Conservation (phyloP, 2,329 filamentous ascomycete genomes). For the Diaporthe sp. region DNA sequence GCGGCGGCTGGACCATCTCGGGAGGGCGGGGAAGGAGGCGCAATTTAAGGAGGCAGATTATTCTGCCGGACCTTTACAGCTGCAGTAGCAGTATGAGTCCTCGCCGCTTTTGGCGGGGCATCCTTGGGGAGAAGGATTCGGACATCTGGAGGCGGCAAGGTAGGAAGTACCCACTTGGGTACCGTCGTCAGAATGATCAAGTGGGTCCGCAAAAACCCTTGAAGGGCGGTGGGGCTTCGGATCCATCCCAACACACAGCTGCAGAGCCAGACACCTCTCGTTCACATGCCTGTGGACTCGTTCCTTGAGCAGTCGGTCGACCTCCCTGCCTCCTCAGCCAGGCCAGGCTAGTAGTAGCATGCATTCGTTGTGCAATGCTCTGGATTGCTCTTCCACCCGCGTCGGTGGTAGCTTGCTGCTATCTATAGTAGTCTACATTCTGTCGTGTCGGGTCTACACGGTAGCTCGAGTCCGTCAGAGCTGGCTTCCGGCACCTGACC, state of each 20-base stretch:
- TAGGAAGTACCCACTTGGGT: slow-evolving; percentile 19
- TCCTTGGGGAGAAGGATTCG: slow-evolving; percentile 13
- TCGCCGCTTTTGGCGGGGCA: slow-evolving; percentile 37
- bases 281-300: slow-evolving; percentile 30
- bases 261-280: neutral
- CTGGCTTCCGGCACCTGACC: neutral
- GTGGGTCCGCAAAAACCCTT: slow-evolving; percentile 28
- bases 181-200: slow-evolving; percentile 27
- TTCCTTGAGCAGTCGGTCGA: neutral
- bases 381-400: neutral
- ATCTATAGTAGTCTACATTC: neutral
- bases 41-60: slow-evolving; percentile 4
- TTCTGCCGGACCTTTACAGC: slow-evolving; percentile 17
- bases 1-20: neutral
- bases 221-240: slow-evolving; percentile 14
- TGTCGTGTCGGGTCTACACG: neutral
- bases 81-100: neutral
- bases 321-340: neutral
- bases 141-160: slow-evolving; percentile 10
- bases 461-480: neutral
- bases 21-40: neutral
- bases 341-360: neutral
- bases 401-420: neutral
- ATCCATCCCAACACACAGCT: neutral
- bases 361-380: neutral